Conservation (phyloP, 2,329 filamentous ascomycete genomes). For the Coniochaeta sp. region DNA sequence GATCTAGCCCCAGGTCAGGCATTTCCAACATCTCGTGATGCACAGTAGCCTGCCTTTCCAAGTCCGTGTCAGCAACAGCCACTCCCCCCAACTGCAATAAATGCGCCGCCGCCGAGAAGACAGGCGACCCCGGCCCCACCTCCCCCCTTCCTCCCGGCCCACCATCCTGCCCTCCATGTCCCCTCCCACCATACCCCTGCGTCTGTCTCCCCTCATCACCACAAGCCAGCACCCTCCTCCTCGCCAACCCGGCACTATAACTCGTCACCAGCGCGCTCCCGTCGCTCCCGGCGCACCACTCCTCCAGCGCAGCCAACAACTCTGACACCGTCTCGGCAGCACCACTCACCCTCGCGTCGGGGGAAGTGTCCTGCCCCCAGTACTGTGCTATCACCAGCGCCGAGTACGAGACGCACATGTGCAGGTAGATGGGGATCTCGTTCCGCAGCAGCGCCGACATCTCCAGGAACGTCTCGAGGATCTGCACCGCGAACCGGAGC, state of each 20-base stretch:
- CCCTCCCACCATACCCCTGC: not conserved
- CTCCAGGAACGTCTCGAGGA: constrained; percentile 5
- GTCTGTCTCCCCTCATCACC: not conserved
- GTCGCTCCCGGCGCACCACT: not conserved
- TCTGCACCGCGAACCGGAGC: not conserved
- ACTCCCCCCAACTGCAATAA: not conserved
- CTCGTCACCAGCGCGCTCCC: not conserved
- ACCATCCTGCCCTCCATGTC: too few relatives aligned
- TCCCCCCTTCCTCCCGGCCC: not conserved
- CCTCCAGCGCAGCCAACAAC: not conserved
- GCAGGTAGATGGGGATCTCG: constrained; percentile 5
- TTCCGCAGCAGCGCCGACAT: not conserved
- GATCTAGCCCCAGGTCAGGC: not conserved
- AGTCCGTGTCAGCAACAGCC: constrained; percentile 2
- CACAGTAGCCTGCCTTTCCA: not conserved
- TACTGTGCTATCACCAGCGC: constrained; percentile 4
- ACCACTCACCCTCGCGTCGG: not conserved
- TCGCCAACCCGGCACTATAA: not conserved
- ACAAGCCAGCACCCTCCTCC: not conserved
- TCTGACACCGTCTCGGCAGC: not conserved
- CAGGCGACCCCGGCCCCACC: not conserved
- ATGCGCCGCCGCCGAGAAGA: not conserved
- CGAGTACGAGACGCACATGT: constrained; percentile 6
- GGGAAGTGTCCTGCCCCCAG: too few relatives aligned
- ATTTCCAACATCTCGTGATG: not conserved